A percentile compares a stretch with the other conserved stretches of the same genome.
These are phyloP conservation scores for Suhomyces vadensis DNA, from an alignment of 805 yeast genomes.

Conservation along the genomic window DNA sequence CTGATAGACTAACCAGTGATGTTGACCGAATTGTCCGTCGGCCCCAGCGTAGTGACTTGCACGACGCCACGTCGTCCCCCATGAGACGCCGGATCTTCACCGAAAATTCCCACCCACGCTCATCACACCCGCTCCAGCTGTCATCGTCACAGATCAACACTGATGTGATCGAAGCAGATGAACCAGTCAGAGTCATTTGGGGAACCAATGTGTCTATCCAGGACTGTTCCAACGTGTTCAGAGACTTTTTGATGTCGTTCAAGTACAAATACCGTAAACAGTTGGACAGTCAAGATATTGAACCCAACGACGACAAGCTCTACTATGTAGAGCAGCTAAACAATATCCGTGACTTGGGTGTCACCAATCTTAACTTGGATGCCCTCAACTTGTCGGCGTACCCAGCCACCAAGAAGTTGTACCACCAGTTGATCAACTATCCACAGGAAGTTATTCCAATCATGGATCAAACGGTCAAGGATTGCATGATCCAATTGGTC, in stretches of 20 bases:
- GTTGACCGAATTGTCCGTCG: slow-evolving; percentile 48
- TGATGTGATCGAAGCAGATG: slow-evolving; percentile 43
- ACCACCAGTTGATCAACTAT: slow-evolving; percentile 82
- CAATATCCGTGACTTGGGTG: slow-evolving; percentile 74
- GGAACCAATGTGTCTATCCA: slow-evolving; percentile 95
- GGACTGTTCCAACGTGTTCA: slow-evolving; percentile 77
- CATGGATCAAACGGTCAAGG: slow-evolving; percentile 95
- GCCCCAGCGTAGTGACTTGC: slow-evolving; percentile 74
- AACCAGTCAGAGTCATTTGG: slow-evolving; percentile 92
- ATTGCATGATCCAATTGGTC: slow-evolving; percentile 76
- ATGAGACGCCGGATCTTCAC: slow-evolving; percentile 61
- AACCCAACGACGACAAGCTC: slow-evolving; percentile 64
- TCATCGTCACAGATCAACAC: slow-evolving; percentile 32
- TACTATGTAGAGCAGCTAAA: slow-evolving; percentile 74
- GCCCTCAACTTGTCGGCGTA: slow-evolving; percentile 75
- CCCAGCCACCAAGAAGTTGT: slow-evolving; percentile 73
- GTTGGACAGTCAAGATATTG: slow-evolving; percentile 40
- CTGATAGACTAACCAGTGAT: slow-evolving; percentile 47
- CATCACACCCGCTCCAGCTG: slow-evolving; percentile 13
- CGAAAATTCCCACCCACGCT: slow-evolving; percentile 34
- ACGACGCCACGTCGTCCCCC: slow-evolving; percentile 71
- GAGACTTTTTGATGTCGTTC: slow-evolving; percentile 82
- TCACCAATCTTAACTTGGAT: slow-evolving; percentile 83
- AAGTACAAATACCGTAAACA: slow-evolving; percentile 69
- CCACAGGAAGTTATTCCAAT: slow-evolving; percentile 97